Conservation (phyloP, 2,329 filamentous ascomycete species). For the Aspergillus fructus region DNA sequence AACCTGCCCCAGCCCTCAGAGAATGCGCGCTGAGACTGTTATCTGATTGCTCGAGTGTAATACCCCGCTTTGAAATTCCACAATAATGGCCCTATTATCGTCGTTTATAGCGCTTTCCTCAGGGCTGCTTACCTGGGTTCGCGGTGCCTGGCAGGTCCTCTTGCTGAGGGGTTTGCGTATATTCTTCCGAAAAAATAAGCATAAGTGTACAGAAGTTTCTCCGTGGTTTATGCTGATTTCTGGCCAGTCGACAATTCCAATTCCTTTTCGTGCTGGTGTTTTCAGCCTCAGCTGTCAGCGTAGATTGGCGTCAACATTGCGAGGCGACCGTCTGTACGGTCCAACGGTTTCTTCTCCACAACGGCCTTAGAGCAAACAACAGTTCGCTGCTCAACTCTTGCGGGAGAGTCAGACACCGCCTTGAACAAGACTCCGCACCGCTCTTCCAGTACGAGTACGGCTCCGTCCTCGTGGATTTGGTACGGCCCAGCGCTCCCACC, state of each 20-base stretch:
- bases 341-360: conserved; percentile 4
- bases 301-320: conserved; percentile 1
- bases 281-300: conserved; percentile 7
- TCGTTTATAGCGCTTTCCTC: neutral
- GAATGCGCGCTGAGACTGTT: neutral
- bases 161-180: neutral
- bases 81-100: conserved; percentile 1
- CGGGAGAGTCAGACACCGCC: neutral
- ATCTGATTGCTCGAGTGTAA: conserved; percentile 1
- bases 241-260: too few species aligned
- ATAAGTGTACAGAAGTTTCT: neutral
- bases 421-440: neutral
- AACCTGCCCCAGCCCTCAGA: neutral
- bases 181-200: neutral
- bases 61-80: conserved; percentile 1
- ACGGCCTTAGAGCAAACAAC: neutral
- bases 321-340: neutral
- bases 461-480: neutral
- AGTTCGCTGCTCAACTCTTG: neutral
- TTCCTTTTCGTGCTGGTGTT: neutral
- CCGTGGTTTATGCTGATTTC: neutral
- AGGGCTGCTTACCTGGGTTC: neutral
- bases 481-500: neutral
- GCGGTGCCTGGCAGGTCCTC: neutral
- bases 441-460: neutral